Conservation (phyloP, 2,329 filamentous ascomycete species). For the Fusarium stilboides region DNA sequence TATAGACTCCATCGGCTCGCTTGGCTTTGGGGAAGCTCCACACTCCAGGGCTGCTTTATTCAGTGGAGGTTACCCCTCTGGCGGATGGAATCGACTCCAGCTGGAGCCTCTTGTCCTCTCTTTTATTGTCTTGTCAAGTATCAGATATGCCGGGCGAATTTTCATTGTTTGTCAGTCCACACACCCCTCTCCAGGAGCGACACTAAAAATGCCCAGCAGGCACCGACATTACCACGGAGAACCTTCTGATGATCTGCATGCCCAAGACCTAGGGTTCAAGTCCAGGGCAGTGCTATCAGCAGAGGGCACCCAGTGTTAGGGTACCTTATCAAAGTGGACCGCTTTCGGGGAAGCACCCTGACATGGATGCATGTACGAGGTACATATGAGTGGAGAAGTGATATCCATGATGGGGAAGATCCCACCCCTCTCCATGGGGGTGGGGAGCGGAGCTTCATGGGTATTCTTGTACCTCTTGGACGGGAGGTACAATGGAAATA, state of each 20-base stretch:
- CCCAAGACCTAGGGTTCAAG: slow-evolving; percentile 29
- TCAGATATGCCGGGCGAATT: background rate
- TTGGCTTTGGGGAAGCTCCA: slow-evolving; percentile 31
- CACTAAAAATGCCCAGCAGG: slow-evolving; percentile 8
- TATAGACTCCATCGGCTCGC: slow-evolving; percentile 15
- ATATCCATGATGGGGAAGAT: slow-evolving; percentile 33
- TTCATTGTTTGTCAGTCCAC: background rate
- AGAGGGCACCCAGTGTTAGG: slow-evolving; percentile 12
- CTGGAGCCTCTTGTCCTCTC: slow-evolving; percentile 19
- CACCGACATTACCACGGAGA: slow-evolving; percentile 6
- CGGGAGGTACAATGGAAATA: slow-evolving; percentile 16
- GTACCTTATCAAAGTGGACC: slow-evolving; percentile 30
- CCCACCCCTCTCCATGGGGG: slow-evolving; percentile 34
- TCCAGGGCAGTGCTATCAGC: slow-evolving; percentile 8
- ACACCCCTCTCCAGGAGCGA: background rate
- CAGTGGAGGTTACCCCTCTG: slow-evolving; percentile 41
- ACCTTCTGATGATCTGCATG: slow-evolving; percentile 17
- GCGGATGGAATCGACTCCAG: slow-evolving; percentile 12
- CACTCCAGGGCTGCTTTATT: slow-evolving; percentile 34
- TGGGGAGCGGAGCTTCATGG: slow-evolving; percentile 27
- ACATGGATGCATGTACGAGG: slow-evolving; percentile 29
- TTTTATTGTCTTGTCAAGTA: background rate
- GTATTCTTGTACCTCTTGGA: slow-evolving; percentile 1
- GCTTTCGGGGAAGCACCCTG: slow-evolving; percentile 40
- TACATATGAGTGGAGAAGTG: slow-evolving; percentile 27